Evolutionary conservation across 352 stramenopile species (phyloP), one percentile per base, ranked within the genome.

Genomic region (Phytopythium boreale): DNA sequence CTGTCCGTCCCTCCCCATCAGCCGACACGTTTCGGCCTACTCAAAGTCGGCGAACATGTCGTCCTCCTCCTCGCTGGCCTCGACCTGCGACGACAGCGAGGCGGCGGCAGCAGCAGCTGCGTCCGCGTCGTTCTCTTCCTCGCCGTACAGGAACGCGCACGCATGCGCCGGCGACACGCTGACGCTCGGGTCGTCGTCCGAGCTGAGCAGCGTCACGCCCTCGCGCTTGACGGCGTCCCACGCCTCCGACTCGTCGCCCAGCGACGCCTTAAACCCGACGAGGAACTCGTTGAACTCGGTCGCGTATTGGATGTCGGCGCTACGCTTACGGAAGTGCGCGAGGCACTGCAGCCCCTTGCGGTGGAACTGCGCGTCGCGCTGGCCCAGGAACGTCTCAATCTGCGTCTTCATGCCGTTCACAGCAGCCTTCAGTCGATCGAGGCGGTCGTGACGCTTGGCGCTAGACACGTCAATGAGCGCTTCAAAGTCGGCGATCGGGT

Each of bases 21-120:
- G 31, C n/a, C 20, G n/a, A 22, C 11, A 12, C 24, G 4, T 29
- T n/a, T n/a, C 36, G 9, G 56, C n/a, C 72, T 72, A 94, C 56
- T 92, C 85, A 63, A 94, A 89, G 59, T 92, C 85, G 37, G 82
- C 83, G 69, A 92, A 94, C 77, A 94, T 89, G 57, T 90, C 83
- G 62, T 90, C 79, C 47, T 92, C 83, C 34, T 90, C 74, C 44
- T 89, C 78, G 62, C 84, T 82, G 0, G 67, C 71, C n/a, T 87
- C 74, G 2, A 88, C 68, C 39, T 89, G 79, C 9, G 79, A 89
- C 22, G 83, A 85, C 12, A 92, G 67, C 17, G 75, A 85, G 31
- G 73, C 85, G 4, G 72, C 78, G 11, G 72, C 70, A 8, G 74
- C 60, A 43, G 79, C 82, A 1, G 62, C 62, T 2, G 60, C 67